Evolutionary conservation across 1,284 basidiomycete species (phyloP), one percentile per base, ranked within the genome.

Genomic region (Cryptococcus sp.): DNA sequence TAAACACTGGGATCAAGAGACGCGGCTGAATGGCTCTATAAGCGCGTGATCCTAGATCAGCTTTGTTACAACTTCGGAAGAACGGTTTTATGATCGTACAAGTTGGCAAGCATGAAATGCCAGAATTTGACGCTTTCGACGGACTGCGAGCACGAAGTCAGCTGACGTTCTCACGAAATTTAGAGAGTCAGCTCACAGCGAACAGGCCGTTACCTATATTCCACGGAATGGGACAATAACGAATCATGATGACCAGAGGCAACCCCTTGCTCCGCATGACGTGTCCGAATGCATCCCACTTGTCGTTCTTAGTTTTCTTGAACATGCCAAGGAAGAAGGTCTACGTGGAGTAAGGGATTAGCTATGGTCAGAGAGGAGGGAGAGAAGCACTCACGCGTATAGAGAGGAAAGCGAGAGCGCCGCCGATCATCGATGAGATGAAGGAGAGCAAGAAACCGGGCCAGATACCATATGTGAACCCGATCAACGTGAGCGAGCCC

Each of bases 181-280:
- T 11, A 17, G 49, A 43, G 16, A 3, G 4, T 4, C 17, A 10
- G 68, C 77, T 64, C 57, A 78, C 76, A 8, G 77, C 77, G 59
- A 78, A 78, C 4, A 77, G 61, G 2, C 77, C 77, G 58, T 77
- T 78, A 5, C 73, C 72, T 10, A 78, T 63, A 5, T 73, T 74
- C 73, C 74, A 79, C 5, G 77, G 77, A 16, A 79, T 57, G 6
- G 77, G 77, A 54, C 76, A 78, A 60, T 72, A 79, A 10, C 77
- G 58, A 54, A 79, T 78, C 76, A 79, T 78, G 52, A 74, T 71
- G 44, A 79, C 67, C 25, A 79, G 62, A 1, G 74, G 70, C 22
- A 69, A 60, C 1, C 77, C 77, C 54, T 74, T 74, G n/a, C 68
- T 68, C n/a, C 63, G 57, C 70, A 79, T 75, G 54, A 79, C 77